phyloP scores from a whole-genome alignment of 805 yeast genomes.

The Saccharomycopsis guyanensis region DNA sequence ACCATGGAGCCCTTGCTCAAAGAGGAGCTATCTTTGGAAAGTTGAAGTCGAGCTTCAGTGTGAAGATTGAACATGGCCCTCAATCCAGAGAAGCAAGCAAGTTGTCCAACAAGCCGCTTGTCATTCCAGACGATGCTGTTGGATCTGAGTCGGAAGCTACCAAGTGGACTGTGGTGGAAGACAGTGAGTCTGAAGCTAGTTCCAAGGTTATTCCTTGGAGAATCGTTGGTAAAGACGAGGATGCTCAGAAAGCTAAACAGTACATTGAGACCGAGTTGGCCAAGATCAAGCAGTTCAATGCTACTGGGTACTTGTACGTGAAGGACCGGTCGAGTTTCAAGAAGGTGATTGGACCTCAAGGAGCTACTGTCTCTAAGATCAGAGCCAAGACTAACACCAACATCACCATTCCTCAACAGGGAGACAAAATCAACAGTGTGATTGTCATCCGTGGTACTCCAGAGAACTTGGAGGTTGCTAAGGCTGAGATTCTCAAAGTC shows the following conservation, averaged over 20 bases:
- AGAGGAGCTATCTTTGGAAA: slow-evolving; percentile 55
- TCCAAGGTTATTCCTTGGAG: slow-evolving; percentile 55
- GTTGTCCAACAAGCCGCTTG: slow-evolving; percentile 29
- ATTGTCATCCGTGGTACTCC: slow-evolving; percentile 54
- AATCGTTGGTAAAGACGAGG: slow-evolving; percentile 45
- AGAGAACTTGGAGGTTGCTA: slow-evolving; percentile 45
- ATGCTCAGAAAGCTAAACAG: slow-evolving; percentile 45
- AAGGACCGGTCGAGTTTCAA: slow-evolving; percentile 45
- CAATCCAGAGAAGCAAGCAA: slow-evolving; percentile 41
- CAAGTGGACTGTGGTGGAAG: slow-evolving; percentile 5
- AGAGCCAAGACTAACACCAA: slow-evolving; percentile 52
- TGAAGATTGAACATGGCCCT: slow-evolving; percentile 55
- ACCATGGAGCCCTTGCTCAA: slow-evolving; percentile 57
- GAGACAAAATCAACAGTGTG: slow-evolving; percentile 44
- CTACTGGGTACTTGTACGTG: slow-evolving; percentile 57
- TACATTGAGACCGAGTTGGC: slow-evolving; percentile 43
- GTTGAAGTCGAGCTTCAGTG: slow-evolving; percentile 43
- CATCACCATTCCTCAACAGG: slow-evolving; percentile 55
- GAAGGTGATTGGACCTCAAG: slow-evolving; percentile 70
- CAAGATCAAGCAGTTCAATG: slow-evolving; percentile 37
- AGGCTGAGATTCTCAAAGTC: slow-evolving; percentile 31
- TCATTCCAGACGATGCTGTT: slow-evolving; percentile 23
- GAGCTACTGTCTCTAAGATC: slow-evolving; percentile 54
- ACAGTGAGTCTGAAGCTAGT: slow-evolving; percentile 19
- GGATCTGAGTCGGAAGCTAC: slow-evolving; percentile 17